Base-by-base conservation (phyloP, 495 filamentous ascomycete species). In the Aspergillus bertholletiae region DNA sequence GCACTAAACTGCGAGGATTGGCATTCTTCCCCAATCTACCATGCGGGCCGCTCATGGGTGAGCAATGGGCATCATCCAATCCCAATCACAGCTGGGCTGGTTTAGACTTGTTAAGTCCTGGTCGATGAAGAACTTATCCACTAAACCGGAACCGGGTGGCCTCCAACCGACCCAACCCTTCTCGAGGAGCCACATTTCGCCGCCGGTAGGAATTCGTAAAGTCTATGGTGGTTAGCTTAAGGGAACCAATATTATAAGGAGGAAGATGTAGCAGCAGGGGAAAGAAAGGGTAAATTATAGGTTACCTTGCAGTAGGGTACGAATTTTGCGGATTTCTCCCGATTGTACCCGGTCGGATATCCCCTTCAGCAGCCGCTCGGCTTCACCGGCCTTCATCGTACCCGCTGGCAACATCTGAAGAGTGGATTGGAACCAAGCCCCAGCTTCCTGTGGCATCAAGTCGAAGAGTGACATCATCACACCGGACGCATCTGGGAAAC, bases 171-270 rank as follows among this genome's bases (percentile, higher is more conserved):
- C 92, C 92, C 39, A 97, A 77, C 5, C 92, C 92, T 61, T 96
- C 92, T 51, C 92, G 73, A n/a, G 92, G 92, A 20, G 92, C 92
- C 12, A 99, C 88, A 69, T 99, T 96, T 59, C 96, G 80, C 59
- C 95, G 76, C 37, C 94, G 85, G 67, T 97, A 99, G 34, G 82
- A 87, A 61, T 91, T 96, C 7, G 95, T 96, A 66, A 99, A 99
- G 71, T 99, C 89, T 77, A 35, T 4, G 37, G 23, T 21, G 11
- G 18, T 32, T 23, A 40, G 53, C 66, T 49, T 21, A 26, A 26
- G 41, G 6, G 13, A 5, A 49, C 30, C 5, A 27, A 22, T 32
- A 46, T 22, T 13, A 22, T 11, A 43, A 8, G n/a, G 22, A 9
- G 18, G n/a, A 40, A 6, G 5, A 17, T 18, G 2, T 3, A 21